Base-by-base conservation (phyloP, 352 stramenopile species). In the Phytophthora megakarya region DNA sequence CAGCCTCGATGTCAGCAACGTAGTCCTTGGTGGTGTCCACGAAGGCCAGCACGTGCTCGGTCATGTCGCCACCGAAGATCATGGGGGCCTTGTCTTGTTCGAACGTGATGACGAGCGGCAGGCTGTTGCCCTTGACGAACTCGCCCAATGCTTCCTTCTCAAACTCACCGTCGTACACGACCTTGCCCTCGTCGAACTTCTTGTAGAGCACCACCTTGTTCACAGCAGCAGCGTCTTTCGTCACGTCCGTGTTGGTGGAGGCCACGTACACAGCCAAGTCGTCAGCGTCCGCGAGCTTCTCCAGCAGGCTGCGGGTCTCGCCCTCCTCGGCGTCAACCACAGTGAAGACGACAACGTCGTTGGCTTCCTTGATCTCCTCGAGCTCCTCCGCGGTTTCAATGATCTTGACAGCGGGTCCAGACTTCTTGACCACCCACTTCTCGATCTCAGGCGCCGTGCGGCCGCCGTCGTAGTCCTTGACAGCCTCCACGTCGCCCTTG, bases 351-450 rank as follows among this genome's bases (percentile, higher is more conserved):
- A 96, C 81, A 2, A 96, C 91, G 51, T 96, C 88, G 73, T 93
- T 90, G 35, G 71, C 76, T 35, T 90, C 72, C 72, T 92, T 94
- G 47, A 97, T 71, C 43, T 78, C 78, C 3, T 84, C 75, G 3
- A 97, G 72, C 57, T 97, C 85, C 22, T 72, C 87, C 3, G 76
- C 78, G 15, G 78, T 78, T 33, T 79, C 70, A n/a, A 98, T 73
- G 45, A 92, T 91, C 67, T 86, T 83, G 26, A 95, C 87, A 0
- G 89, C 82, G 12, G 93, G 93, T 49, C 92, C 93, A 26, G 89
- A 95, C 81, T 97, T 97, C 84, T 97, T 97, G 37, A 95, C 61
- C 32, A 97, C 83, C 88, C 88, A 97, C 69, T 89, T 86, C 60
- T 93, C 72, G 68, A 98, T 97, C 60, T 97, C 92, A 15, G 80